These are phyloP conservation scores for Clitopilus hobsonii DNA, from an alignment of 768 basidiomycete genomes.

Conservation along the genomic window DNA sequence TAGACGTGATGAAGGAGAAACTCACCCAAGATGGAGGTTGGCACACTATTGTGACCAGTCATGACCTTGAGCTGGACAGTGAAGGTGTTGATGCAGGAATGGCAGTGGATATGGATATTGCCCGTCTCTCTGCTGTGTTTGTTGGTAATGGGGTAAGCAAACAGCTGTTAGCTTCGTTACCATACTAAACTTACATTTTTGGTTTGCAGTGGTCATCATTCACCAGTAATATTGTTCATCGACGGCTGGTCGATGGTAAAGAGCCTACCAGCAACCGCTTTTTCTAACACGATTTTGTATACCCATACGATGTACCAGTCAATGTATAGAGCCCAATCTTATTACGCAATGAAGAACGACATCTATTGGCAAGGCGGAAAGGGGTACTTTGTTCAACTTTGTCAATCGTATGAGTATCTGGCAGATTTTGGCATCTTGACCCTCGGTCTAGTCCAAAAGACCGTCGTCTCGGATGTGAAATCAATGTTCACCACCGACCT, in stretches of 20 bases:
- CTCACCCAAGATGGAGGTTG: constrained; percentile 31
- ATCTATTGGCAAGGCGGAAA: no score
- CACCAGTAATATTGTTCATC: constrained; percentile 33
- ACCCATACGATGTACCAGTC: no score
- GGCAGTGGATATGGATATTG: constrained; percentile 67
- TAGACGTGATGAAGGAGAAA: constrained; percentile 37
- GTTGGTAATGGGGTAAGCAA: constrained; percentile 71
- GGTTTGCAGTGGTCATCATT: constrained; percentile 33
- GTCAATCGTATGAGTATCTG: no score
- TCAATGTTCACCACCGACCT: no score
- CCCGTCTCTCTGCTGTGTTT: constrained; percentile 56
- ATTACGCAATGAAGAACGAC: no score
- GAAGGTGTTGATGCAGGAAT: constrained; percentile 55
- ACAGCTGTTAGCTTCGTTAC: no score
- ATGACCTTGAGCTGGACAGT: constrained; percentile 47
- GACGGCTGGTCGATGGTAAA: constrained; percentile 27
- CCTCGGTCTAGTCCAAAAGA: no score
- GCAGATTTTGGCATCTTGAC: no score
- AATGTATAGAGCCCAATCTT: no score
- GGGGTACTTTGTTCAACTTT: no score
- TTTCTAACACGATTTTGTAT: constrained; percentile 15
- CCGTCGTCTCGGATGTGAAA: no score
- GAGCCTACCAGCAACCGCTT: constrained; percentile 30
- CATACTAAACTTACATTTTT: neutral
- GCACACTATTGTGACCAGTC: constrained; percentile 47